These are phyloP conservation scores for Fragilariopsis cylindrus DNA, from an alignment of 108 stramenopile species.

Conservation along the genomic window DNA sequence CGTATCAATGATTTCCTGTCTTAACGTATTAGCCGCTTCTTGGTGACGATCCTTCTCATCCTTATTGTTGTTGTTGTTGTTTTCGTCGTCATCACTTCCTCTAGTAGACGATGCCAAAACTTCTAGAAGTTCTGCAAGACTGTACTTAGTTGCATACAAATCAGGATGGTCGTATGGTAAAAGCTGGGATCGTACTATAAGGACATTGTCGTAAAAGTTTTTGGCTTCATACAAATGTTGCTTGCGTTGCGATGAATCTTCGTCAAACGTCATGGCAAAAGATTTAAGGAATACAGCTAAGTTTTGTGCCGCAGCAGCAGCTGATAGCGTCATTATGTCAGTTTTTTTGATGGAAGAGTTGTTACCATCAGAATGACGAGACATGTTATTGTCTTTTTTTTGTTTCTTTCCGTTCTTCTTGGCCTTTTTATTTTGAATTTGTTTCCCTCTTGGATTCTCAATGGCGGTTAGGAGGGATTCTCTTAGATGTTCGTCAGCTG, in stretches of 20 bases:
- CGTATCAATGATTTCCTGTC: conserved; percentile 79
- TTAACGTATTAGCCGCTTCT: conserved; percentile 64
- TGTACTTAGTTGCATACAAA: conserved; percentile 74
- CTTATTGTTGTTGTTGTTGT: not conserved
- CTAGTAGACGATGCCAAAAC: conserved; percentile 19
- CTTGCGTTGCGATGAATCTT: conserved; percentile 26
- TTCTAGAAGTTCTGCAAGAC: conserved; percentile 79
- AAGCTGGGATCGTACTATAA: conserved; percentile 59
- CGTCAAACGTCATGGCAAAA: conserved; percentile 48
- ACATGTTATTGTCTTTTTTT: conserved; percentile 9
- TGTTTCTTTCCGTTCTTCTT: conserved; percentile 31
- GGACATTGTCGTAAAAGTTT: conserved; percentile 62
- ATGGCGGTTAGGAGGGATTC: conserved; percentile 65
- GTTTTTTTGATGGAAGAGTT: not conserved
- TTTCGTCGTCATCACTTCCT: not conserved
- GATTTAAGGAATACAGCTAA: conserved; percentile 83
- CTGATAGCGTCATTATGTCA: conserved; percentile 51
- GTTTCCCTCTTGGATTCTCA: conserved; percentile 69
- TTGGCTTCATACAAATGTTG: conserved; percentile 61
- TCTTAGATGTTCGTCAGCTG: conserved; percentile 79
- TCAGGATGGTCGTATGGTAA: conserved; percentile 73
- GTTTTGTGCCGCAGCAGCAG: conserved; percentile 86
- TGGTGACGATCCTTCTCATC: conserved; percentile 29
- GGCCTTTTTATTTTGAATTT: conserved; percentile 34
- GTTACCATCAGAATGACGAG: not conserved